These are phyloP conservation scores for Ustilago nuda DNA, from an alignment of 1,284 basidiomycete genomes.

Conservation along the genomic window DNA sequence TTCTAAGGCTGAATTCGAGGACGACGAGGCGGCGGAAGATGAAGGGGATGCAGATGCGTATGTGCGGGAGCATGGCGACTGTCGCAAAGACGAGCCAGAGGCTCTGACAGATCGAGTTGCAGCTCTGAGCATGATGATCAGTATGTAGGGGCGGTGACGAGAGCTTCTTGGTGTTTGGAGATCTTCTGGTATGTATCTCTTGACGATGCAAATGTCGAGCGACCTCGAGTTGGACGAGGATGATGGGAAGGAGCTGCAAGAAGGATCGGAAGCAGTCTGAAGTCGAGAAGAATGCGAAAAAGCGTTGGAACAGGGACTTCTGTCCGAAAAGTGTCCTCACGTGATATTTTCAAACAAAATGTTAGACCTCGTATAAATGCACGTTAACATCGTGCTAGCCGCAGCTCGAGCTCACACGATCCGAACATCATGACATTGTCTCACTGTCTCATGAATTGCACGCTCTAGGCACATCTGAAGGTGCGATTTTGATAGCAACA, in stretches of 20 bases:
- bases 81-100: slow-evolving; percentile 23
- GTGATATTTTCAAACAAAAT: neutral
- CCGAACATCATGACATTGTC: neutral
- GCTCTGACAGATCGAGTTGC: slow-evolving; percentile 23
- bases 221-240: neutral
- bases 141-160: neutral
- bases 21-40: slow-evolving; percentile 9
- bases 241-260: no score
- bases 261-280: neutral
- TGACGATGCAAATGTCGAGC: neutral
- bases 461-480: neutral
- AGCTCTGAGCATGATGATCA: slow-evolving; percentile 15
- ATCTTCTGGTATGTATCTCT: neutral
- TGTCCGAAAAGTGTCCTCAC: neutral
- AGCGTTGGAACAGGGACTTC: slow-evolving; percentile 4
- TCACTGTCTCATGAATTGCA: neutral
- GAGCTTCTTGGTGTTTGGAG: neutral
- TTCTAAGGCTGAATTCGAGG: slow-evolving; percentile 19
- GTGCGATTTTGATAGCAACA: neutral
- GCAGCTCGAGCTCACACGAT: neutral
- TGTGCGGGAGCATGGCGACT: slow-evolving; percentile 13
- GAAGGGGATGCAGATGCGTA: slow-evolving; percentile 31
- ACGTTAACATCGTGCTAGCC: neutral
- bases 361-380: neutral
- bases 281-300: neutral